phyloP scores from a whole-genome alignment of 2,329 filamentous ascomycete species.

The Tothia fuscella region DNA sequence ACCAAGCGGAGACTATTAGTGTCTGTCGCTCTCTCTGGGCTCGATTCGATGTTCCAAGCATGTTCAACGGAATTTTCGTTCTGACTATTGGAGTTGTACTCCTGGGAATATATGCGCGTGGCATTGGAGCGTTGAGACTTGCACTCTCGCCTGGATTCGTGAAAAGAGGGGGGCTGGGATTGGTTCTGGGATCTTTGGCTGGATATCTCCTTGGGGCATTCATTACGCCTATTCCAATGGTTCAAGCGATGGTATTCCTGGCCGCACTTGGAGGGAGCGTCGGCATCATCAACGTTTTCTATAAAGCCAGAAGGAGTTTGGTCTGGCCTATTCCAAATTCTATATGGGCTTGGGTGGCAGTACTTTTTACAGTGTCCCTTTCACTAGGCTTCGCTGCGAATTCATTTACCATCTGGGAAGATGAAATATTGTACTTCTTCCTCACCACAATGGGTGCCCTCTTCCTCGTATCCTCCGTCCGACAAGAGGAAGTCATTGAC shows the following conservation, averaged over 20 bases:
- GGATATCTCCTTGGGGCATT: slow-evolving; percentile 35
- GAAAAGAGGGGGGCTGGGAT: slow-evolving; percentile 37
- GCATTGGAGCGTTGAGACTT: slow-evolving; percentile 40
- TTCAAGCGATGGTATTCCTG: slow-evolving; percentile 29
- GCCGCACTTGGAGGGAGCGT: slow-evolving; percentile 24
- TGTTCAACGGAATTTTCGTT: slow-evolving; percentile 66
- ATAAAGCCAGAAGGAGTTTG: slow-evolving; percentile 30
- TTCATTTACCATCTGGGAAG: slow-evolving; percentile 98
- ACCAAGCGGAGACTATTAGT: slow-evolving; percentile 65
- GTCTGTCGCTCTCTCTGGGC: slow-evolving; percentile 84
- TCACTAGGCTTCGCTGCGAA: slow-evolving; percentile 94
- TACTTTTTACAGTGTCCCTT: slow-evolving; percentile 71
- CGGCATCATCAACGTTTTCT: slow-evolving; percentile 30
- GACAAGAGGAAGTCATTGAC: slow-evolving; percentile 54
- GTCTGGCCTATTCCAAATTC: slow-evolving; percentile 53
- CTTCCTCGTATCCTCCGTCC: slow-evolving; percentile 62
- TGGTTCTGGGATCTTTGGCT: slow-evolving; percentile 29
- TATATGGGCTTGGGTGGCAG: slow-evolving; percentile 78
- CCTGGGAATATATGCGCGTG: slow-evolving; percentile 60
- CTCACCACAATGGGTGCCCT: slow-evolving; percentile 74
- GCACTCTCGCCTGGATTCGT: slow-evolving; percentile 43
- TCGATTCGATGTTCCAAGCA: slow-evolving; percentile 76
- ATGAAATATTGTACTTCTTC: slow-evolving; percentile 86
- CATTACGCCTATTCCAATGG: slow-evolving; percentile 26
- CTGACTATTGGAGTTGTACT: slow-evolving; percentile 55